Evolutionary conservation across 2,329 filamentous ascomycete species (phyloP).

Genomic region (Pseudogymnoascus destructans): DNA sequence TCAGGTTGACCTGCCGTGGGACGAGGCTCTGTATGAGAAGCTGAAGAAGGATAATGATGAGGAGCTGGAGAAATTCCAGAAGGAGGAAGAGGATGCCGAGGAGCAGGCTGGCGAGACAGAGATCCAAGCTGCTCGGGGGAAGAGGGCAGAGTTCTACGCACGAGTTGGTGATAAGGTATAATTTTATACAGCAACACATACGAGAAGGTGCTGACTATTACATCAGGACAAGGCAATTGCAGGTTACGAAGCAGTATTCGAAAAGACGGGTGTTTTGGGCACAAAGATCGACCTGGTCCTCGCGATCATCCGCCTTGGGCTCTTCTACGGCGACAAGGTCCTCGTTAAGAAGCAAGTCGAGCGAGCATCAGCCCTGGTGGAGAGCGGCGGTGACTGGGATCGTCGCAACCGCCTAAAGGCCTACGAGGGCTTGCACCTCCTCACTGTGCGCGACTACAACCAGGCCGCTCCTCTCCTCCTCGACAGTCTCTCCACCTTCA

Average conservation of each 20-base stretch:
- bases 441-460: conserved; percentile 85
- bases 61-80: conserved; percentile 64
- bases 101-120: conserved; percentile 96
- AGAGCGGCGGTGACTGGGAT: conserved; percentile 96
- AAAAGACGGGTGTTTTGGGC: conserved; percentile 93
- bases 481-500: conserved; percentile 95
- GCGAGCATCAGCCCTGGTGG: conserved; percentile 77
- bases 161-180: conserved; percentile 87
- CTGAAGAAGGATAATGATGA: conserved; percentile 65
- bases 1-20: conserved; percentile 68
- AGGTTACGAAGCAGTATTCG: conserved; percentile 82
- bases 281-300: conserved; percentile 96
- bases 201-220: conserved; percentile 15
- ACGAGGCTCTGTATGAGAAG: conserved; percentile 72
- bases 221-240: conserved; percentile 80
- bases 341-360: conserved; percentile 91
- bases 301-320: conserved; percentile 85
- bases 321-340: conserved; percentile 90
- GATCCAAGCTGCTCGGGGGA: conserved; percentile 80
- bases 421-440: conserved; percentile 86
- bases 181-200: conserved; percentile 3
- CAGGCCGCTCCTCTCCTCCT: conserved; percentile 83
- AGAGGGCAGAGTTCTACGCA: conserved; percentile 93
- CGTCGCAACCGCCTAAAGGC: conserved; percentile 96
- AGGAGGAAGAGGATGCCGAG: conserved; percentile 83